phyloP scores from a whole-genome alignment of 2,329 filamentous ascomycete species.

The Pseudodiploospora longispora region DNA sequence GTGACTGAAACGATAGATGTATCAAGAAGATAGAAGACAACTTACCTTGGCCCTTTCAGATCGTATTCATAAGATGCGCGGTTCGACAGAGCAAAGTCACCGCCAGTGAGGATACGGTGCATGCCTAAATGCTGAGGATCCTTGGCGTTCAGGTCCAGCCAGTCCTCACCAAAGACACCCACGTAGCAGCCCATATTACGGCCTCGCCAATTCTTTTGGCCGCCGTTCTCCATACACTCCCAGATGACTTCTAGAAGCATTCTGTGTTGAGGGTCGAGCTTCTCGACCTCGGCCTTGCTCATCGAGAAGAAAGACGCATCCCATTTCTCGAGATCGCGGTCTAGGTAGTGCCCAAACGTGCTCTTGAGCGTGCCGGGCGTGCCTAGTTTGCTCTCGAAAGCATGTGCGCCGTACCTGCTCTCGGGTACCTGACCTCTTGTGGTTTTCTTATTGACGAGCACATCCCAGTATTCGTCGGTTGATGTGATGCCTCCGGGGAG shows the following conservation, averaged over 20 bases:
- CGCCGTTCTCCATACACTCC: conserved; percentile 20
- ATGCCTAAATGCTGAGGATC: conserved; percentile 13
- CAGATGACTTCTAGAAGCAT: conserved; percentile 19
- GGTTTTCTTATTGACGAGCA: conserved; percentile 20
- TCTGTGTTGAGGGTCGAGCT: conserved; percentile 23
- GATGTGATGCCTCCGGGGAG: conserved; percentile 21
- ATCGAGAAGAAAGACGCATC: conserved; percentile 26
- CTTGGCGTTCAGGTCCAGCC: conserved; percentile 11
- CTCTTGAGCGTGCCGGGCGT: conserved; percentile 6
- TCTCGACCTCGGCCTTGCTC: conserved; percentile 16
- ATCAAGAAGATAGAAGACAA: not conserved
- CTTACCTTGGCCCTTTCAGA: conserved; percentile 24
- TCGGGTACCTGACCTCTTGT: conserved; percentile 17
- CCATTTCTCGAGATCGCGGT: conserved; percentile 15
- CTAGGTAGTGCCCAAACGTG: conserved; percentile 20
- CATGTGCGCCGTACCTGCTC: conserved; percentile 18
- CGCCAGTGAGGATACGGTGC: conserved; percentile 15
- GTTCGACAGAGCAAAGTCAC: conserved; percentile 22
- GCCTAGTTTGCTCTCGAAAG: conserved; percentile 12
- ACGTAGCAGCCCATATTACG: conserved; percentile 20
- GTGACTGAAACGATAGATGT: not conserved
- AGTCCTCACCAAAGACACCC: conserved; percentile 23
- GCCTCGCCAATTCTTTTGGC: conserved; percentile 17
- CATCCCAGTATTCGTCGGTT: conserved; percentile 21
- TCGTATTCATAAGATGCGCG: conserved; percentile 24